Evolutionary conservation across 2,329 filamentous ascomycete species (phyloP).

Genomic region (Penicillium brevicompactum): DNA sequence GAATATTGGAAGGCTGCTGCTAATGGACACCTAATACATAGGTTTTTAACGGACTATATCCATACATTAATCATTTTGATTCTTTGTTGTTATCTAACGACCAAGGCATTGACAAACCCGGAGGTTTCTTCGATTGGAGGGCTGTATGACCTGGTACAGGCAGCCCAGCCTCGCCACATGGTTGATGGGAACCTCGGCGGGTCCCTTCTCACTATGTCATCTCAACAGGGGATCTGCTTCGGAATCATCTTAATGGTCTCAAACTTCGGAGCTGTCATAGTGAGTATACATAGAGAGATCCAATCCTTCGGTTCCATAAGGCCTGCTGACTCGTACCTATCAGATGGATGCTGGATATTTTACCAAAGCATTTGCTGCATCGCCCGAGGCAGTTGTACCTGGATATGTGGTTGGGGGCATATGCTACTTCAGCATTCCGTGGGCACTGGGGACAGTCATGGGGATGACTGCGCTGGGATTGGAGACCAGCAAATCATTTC

Average conservation of each 20-base stretch:
- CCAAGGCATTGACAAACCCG: background rate
- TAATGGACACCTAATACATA: background rate
- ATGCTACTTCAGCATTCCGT: constrained; percentile 30
- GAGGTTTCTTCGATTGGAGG: background rate
- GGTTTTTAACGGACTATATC: background rate
- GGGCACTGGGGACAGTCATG: constrained; percentile 26
- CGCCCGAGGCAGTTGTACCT: constrained; percentile 19
- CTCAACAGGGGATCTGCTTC: constrained; percentile 23
- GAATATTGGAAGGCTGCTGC: background rate
- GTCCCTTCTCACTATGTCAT: constrained; percentile 19
- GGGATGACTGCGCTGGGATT: constrained; percentile 29
- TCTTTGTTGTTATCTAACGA: background rate
- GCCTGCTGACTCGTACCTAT: background rate
- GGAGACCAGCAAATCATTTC: constrained; percentile 9
- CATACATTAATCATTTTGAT: background rate
- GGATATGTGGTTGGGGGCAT: constrained; percentile 27
- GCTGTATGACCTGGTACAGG: constrained; percentile 28
- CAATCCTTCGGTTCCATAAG: background rate
- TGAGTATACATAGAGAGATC: background rate
- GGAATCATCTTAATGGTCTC: constrained; percentile 8
- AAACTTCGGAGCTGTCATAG: background rate
- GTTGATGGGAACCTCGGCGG: constrained; percentile 30
- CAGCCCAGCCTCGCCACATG: constrained; percentile 19
- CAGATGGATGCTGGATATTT: constrained; percentile 11
- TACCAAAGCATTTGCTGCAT: constrained; percentile 31